Base-by-base conservation (phyloP, 2,329 filamentous ascomycete species). In the Talaromyces albobiverticillius region DNA sequence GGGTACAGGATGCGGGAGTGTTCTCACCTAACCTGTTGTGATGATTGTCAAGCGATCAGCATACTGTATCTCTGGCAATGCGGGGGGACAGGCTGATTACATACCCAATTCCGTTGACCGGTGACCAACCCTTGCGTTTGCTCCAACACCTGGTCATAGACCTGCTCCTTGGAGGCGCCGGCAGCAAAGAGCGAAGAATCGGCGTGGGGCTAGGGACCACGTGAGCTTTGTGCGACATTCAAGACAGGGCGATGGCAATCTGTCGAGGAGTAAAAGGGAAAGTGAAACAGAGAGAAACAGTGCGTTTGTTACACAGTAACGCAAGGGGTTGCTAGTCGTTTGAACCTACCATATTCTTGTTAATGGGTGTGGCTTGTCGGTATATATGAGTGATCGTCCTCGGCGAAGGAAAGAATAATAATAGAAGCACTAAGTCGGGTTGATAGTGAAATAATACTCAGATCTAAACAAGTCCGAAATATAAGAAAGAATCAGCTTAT, bases 51-150 rank as follows among this genome's bases (percentile, higher is more conserved):
- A 11, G n/a, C 22, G n/a, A 29, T 55, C 46, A 59, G 49, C 48
- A 34, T 5, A n/a, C n/a, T 22, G 56, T 42, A 16, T 53, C 36
- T 40, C 36, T 11, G 18, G 16, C 8, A 20, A 22, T 34, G 16
- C 3, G 16, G 10, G 36, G 20, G 16, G 9, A 20, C 25, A 14
- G 2, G 29, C 11, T 22, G 13, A n/a, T 25, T 32, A 62, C 64
- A 55, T 64, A 76, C 75, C 76, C 76, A 79, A 61, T 78, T 78
- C 20, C 75, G 68, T 56, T 76, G 73, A 8, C 67, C 74, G 20
- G 65, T 62, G 4, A 75, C 58, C 11, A 79, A 64, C 10, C 70
- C 71, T 46, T 61, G 59, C 9, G 74, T 60, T 53, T 75, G 69
- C 14, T 67, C 58, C 20, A 76, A 60, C 14, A 78, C 61, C 53